Conservation (phyloP, 73 alveolate species). For the Chromera velia region DNA sequence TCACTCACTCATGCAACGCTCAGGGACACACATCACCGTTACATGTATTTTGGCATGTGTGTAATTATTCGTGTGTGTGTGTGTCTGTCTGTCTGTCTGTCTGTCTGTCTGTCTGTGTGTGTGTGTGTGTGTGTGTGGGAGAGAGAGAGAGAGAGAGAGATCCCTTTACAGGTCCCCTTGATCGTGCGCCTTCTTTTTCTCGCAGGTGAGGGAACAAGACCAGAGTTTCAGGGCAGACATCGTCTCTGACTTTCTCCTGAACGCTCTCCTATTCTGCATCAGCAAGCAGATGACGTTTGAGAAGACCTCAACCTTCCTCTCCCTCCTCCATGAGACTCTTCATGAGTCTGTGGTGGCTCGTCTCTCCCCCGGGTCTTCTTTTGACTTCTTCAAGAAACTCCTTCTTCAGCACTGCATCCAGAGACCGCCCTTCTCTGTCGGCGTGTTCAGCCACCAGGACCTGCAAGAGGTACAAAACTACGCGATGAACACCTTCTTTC, state of each 20-base stretch:
- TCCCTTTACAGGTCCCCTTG: too few species aligned
- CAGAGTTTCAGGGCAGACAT: conserved; percentile 9
- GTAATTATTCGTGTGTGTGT: too few species aligned
- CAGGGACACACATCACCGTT: too few species aligned
- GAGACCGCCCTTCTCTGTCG: conserved; percentile 57
- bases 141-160: too few species aligned
- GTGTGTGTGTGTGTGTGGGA: too few species aligned
- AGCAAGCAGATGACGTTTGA: conserved; percentile 41
- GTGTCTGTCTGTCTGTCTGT: too few species aligned
- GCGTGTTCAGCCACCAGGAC: conserved; percentile 51
- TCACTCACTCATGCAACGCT: too few species aligned
- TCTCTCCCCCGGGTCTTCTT: conserved; percentile 25
- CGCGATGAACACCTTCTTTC: conserved; percentile 49
- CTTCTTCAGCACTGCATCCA: conserved; percentile 55
- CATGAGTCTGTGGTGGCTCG: conserved; percentile 14
- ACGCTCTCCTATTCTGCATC: conserved; percentile 49
- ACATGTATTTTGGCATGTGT: too few species aligned
- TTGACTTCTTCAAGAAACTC: conserved; percentile 33
- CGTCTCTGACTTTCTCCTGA: conserved; percentile 47
- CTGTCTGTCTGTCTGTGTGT: too few species aligned
- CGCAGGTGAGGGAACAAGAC: too few species aligned
- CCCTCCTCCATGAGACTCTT: conserved; percentile 34
- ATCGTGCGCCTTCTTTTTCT: too few species aligned
- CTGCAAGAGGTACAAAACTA: conserved; percentile 47
- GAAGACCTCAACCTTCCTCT: conserved; percentile 44